These are phyloP conservation scores for Kuraishia capsulata DNA, from an alignment of 805 yeast genomes.

Conservation along the genomic window DNA sequence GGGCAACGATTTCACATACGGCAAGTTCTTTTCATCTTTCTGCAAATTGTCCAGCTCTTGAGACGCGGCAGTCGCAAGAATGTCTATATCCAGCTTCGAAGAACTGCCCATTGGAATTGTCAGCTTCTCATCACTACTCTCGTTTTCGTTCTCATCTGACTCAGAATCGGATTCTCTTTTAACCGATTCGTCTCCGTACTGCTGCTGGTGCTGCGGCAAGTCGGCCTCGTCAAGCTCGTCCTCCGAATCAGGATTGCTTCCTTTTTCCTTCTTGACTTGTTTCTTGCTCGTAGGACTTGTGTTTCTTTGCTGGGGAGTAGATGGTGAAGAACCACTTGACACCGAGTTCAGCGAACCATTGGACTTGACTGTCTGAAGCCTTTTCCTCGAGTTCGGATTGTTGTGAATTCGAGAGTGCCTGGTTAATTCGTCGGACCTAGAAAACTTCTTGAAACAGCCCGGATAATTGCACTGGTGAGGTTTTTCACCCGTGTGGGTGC, in stretches of 20 bases:
- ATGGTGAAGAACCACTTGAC: neutral
- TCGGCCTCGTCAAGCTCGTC: neutral
- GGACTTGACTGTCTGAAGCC: conserved; percentile 4
- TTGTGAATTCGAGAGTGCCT: conserved; percentile 68
- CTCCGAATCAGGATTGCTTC: neutral
- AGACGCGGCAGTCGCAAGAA: conserved; percentile 45
- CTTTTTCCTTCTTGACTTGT: neutral
- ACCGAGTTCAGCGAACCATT: neutral
- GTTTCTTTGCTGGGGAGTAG: neutral
- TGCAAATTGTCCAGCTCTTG: conserved; percentile 40
- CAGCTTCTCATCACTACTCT: neutral
- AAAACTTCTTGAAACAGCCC: conserved; percentile 59
- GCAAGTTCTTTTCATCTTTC: conserved; percentile 1
- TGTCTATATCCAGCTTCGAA: conserved; percentile 32
- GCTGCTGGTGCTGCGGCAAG: no score
- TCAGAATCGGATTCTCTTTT: conserved; percentile 1
- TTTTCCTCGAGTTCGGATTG: conserved; percentile 58
- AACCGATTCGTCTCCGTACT: neutral
- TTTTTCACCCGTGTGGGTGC: conserved; percentile 78
- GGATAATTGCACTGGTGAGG: conserved; percentile 72
- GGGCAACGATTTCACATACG: conserved; percentile 41
- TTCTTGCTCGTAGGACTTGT: neutral
- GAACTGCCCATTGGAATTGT: neutral
- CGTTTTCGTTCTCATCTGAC: conserved; percentile 5
- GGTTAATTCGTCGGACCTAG: conserved; percentile 66